Percentiles rank a stretch among this genome's conserved stretches.
phyloP scores from a whole-genome alignment of 257 asterid species.

The Nyctanthes arbortristis region DNA sequence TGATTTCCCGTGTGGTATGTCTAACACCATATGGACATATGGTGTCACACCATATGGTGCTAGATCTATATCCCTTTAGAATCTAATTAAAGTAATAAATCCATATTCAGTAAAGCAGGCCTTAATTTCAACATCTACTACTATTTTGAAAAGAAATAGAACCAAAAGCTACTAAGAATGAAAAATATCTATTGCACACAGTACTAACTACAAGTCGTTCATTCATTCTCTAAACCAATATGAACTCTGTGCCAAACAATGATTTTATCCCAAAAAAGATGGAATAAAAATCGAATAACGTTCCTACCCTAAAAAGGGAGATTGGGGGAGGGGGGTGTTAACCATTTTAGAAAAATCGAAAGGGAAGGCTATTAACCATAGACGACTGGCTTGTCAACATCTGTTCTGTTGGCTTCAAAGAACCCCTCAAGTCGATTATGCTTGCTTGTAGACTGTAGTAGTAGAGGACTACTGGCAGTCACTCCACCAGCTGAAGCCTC shows the following conservation, averaged over 20 bases:
- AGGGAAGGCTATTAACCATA: slow-evolving; percentile 49
- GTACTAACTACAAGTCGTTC: too few relatives aligned
- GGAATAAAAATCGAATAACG: neutral
- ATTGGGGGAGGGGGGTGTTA: too few relatives aligned
- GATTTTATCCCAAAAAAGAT: too few relatives aligned
- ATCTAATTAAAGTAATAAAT: neutral
- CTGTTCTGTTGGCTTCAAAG: slow-evolving; percentile 66
- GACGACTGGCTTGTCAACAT: slow-evolving; percentile 72
- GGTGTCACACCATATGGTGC: too few relatives aligned
- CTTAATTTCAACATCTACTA: neutral
- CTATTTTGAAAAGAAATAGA: neutral
- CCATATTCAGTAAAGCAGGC: neutral
- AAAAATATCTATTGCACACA: too few relatives aligned
- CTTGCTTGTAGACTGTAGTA: slow-evolving; percentile 24
- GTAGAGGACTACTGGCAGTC: slow-evolving; percentile 48
- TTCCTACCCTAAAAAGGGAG: neutral
- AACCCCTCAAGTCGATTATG: slow-evolving; percentile 77
- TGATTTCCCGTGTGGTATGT: too few relatives aligned
- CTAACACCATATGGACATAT: too few relatives aligned
- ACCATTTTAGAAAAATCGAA: neutral
- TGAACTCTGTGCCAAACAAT: neutral
- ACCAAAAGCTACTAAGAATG: too few relatives aligned
- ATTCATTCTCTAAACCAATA: neutral
- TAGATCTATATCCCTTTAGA: too few relatives aligned
- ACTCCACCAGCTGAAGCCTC: slow-evolving; percentile 56